phyloP scores from a whole-genome alignment of 805 yeast species.

The Metschnikowia gruessii region DNA sequence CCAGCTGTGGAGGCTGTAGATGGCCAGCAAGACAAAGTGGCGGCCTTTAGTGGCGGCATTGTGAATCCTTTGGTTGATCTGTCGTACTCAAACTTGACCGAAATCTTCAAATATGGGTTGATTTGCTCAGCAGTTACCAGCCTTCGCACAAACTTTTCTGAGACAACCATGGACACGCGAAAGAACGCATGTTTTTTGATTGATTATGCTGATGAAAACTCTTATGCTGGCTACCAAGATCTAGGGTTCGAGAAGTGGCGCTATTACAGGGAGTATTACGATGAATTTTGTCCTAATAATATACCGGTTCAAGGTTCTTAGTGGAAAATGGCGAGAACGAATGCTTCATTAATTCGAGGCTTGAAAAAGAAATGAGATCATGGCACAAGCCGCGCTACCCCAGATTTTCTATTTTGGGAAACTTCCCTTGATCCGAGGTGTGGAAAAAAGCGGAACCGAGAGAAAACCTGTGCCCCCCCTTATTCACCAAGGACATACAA shows the following conservation, averaged over 20 bases:
- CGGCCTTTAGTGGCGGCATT: slow-evolving; percentile 44
- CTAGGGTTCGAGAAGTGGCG: slow-evolving; percentile 44
- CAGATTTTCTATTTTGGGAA: slow-evolving; percentile 18
- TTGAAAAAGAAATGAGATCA: not conserved
- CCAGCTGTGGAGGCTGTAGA: slow-evolving; percentile 49
- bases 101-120: slow-evolving; percentile 54
- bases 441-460: not conserved
- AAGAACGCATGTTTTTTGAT: slow-evolving; percentile 37
- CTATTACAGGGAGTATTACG: slow-evolving; percentile 36
- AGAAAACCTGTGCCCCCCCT: no score
- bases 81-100: slow-evolving; percentile 49
- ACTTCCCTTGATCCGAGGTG: slow-evolving; percentile 14
- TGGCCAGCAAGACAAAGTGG: slow-evolving; percentile 12
- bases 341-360: not conserved
- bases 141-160: slow-evolving; percentile 25
- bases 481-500: no score
- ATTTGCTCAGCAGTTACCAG: slow-evolving; percentile 43
- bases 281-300: slow-evolving; percentile 14
- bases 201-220: slow-evolving; percentile 36
- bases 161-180: slow-evolving; percentile 19
- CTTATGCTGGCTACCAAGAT: slow-evolving; percentile 36
- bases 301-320: not conserved
- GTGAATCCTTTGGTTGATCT: slow-evolving; percentile 54
- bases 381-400: slow-evolving; percentile 21
- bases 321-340: not conserved